Evolutionary conservation across 2,329 filamentous ascomycete genomes (phyloP), one percentile per base, ranked within the genome.

Genomic region (Colletotrichum tofieldiae): DNA sequence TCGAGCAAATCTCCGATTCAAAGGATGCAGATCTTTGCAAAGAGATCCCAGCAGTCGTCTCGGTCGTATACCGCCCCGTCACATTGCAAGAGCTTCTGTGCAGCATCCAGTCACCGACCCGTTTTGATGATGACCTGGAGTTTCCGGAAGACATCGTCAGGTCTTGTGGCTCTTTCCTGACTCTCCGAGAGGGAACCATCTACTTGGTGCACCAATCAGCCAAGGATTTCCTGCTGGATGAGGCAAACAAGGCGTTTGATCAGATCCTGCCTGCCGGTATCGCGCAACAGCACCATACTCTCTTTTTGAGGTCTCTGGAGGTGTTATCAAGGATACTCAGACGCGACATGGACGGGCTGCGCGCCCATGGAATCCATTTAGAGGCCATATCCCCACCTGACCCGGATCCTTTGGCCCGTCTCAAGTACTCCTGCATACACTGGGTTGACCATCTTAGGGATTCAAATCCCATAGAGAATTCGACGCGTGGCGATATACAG

Each of bases 131-230:
- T 32, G n/a, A 20, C 3, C 39, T 9, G 0, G 5, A 62, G 1
- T 1, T 8, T 5, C 16, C 66, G 0, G 3, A 29, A 1, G 43
- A 52, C 4, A 9, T 55, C 2, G 47, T 71, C 18, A 49, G 41
- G 0, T 32, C 20, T 2, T 67, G 63, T 1, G 39, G 49, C 14
- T 71, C 65, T 58, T 69, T 79, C 54, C 77, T 86, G 1, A 82
- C 79, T 1, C 35, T 82, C 23, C 76, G 75, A 41, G 73, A 80
- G 0, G 73, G 39, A 2, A 75, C 39, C 0, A 67, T 86, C 14
- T 82, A 78, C 47, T 81, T 86, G 56, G 77, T 86, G 0, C 83
- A 87, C 67, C 81, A 85, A 67, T 86, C 84, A 11, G 84, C 82
- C 3, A 84, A 85, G 62, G 84, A 86, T 43, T 84, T 78, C 73